These are phyloP conservation scores for Podospora comata DNA, from an alignment of 495 filamentous ascomycete species.

Conservation along the genomic window DNA sequence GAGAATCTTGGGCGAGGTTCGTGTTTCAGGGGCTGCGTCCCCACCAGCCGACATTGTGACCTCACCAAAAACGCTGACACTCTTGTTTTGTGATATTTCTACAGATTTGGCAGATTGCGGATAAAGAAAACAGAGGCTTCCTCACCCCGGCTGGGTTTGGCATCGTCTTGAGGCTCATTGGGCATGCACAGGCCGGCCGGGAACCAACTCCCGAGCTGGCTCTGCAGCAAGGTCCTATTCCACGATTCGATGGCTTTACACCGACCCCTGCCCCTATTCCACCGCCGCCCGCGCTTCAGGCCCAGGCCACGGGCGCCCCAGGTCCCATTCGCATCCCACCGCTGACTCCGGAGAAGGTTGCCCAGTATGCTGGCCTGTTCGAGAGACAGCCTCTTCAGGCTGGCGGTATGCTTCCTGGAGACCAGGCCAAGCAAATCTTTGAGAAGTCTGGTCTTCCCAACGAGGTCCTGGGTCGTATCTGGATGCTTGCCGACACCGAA, in stretches of 20 bases:
- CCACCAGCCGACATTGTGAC: neutral
- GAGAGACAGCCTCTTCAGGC: slow-evolving; percentile 78
- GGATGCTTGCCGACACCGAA: slow-evolving; percentile 90
- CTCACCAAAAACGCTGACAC: slow-evolving; percentile 16
- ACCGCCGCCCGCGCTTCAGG: slow-evolving; percentile 52
- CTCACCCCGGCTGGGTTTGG: slow-evolving; percentile 89
- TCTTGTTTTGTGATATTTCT: slow-evolving; percentile 3
- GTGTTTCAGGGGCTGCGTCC: slow-evolving; percentile 1
- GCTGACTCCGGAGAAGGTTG: slow-evolving; percentile 81
- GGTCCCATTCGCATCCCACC: slow-evolving; percentile 84
- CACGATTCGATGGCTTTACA: slow-evolving; percentile 78
- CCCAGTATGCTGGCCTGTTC: slow-evolving; percentile 81
- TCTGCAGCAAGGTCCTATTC: slow-evolving; percentile 74
- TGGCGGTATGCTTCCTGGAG: slow-evolving; percentile 76
- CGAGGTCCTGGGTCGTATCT: slow-evolving; percentile 86
- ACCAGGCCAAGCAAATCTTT: slow-evolving; percentile 90
- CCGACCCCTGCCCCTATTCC: slow-evolving; percentile 40
- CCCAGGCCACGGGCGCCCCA: slow-evolving; percentile 62
- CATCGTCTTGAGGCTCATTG: slow-evolving; percentile 87
- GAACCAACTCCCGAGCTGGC: slow-evolving; percentile 73
- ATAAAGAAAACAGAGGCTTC: slow-evolving; percentile 91
- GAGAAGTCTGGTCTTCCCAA: slow-evolving; percentile 88
- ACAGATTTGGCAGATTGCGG: slow-evolving; percentile 98
- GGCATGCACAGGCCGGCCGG: slow-evolving; percentile 85
- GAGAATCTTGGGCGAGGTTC: slow-evolving; percentile 81